Conservation (phyloP, 2,329 filamentous ascomycete species). For the Ceratocystis cacaofunesta region DNA sequence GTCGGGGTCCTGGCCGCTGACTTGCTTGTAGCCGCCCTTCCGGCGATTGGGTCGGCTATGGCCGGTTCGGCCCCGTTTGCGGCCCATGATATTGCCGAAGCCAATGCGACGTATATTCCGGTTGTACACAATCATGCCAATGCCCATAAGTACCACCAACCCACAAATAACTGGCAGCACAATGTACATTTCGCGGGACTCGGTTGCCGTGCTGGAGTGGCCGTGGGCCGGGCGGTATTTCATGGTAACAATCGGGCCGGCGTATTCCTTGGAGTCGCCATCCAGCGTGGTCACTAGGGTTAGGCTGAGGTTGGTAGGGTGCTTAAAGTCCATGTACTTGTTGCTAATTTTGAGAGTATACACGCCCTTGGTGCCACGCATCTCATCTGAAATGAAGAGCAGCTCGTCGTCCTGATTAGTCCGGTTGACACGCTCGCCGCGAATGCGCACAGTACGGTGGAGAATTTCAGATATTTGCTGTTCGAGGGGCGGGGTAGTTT, state of each 20-base stretch:
- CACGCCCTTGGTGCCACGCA: conserved; percentile 32
- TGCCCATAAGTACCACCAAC: conserved; percentile 31
- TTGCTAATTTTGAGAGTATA: conserved; percentile 31
- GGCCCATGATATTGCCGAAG: conserved; percentile 38
- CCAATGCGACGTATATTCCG: conserved; percentile 34
- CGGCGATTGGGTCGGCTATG: conserved; percentile 26
- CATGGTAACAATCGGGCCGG: conserved; percentile 28
- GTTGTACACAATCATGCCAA: conserved; percentile 45
- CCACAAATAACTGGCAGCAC: conserved; percentile 38
- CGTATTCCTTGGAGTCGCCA: conserved; percentile 28
- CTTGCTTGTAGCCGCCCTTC: conserved; percentile 22
- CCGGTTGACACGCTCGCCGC: conserved; percentile 29
- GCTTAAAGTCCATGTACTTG: conserved; percentile 26
- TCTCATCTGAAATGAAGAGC: conserved; percentile 25
- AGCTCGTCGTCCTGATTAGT: conserved; percentile 27
- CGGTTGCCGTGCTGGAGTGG: conserved; percentile 23
- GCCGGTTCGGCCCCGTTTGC: conserved; percentile 25
- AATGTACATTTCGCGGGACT: conserved; percentile 34
- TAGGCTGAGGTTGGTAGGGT: conserved; percentile 34
- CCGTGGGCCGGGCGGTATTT: conserved; percentile 23
- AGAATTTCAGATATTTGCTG: not conserved
- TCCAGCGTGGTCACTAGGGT: conserved; percentile 29
- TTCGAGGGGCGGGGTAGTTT: not conserved
- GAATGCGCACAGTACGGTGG: conserved; percentile 17
- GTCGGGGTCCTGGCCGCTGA: not conserved